phyloP scores from a whole-genome alignment of 768 basidiomycete genomes.

The Mycena pura region DNA sequence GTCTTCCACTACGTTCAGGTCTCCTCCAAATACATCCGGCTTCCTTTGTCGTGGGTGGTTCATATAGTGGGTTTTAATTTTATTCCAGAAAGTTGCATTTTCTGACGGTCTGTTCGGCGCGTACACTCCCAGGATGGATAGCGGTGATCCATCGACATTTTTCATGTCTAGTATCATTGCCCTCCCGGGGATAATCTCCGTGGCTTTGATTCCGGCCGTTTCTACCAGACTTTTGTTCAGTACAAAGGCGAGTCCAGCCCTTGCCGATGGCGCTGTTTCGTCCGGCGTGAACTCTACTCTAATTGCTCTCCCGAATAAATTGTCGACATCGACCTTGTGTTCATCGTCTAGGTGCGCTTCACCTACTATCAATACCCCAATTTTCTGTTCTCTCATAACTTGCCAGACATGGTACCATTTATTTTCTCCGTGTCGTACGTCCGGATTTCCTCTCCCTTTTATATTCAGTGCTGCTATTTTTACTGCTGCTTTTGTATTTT shows the following conservation, averaged over 20 bases:
- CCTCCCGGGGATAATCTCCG: conserved; percentile 23
- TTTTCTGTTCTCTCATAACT: conserved; percentile 5
- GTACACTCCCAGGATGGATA: conserved; percentile 39
- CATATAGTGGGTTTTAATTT: conserved; percentile 18
- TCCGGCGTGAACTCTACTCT: not conserved
- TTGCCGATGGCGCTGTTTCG: not conserved
- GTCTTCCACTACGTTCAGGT: not conserved
- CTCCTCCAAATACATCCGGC: not conserved
- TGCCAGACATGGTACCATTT: conserved; percentile 24
- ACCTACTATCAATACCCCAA: conserved; percentile 18
- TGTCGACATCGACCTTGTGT: not conserved
- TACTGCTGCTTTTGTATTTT: conserved; percentile 13
- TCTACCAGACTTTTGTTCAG: conserved; percentile 24
- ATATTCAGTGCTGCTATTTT: conserved; percentile 22
- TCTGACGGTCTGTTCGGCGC: conserved; percentile 38
- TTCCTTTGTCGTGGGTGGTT: not conserved
- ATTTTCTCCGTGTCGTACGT: conserved; percentile 4
- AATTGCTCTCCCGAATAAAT: not conserved
- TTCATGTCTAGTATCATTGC: conserved; percentile 6
- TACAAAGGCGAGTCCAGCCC: conserved; percentile 21
- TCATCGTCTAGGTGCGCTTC: conserved; percentile 22
- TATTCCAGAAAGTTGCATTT: conserved; percentile 39
- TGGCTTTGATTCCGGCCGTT: not conserved
- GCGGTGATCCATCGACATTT: not conserved
- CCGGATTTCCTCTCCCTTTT: conserved; percentile 3